Evolutionary conservation across 78 protist species (phyloP).

Genomic region (Dictyostelium firmibasis): DNA sequence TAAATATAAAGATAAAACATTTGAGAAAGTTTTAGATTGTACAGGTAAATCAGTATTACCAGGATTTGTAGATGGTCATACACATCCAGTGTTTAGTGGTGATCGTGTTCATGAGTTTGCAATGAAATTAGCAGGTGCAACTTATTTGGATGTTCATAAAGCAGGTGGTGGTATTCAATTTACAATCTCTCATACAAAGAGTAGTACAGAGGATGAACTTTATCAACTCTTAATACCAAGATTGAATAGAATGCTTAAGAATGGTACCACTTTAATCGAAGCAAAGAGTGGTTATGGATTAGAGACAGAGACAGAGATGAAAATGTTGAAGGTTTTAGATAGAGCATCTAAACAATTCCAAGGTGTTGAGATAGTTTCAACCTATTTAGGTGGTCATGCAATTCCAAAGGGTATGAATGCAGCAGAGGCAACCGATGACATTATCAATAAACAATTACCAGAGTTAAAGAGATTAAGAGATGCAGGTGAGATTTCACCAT

Average conservation of each 20-base stretch:
- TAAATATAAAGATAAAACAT: conserved; percentile 35
- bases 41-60: conserved; percentile 85
- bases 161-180: conserved; percentile 94
- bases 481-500: conserved; percentile 63
- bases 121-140: conserved; percentile 89
- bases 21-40: conserved; percentile 82
- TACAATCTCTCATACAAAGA: conserved; percentile 86
- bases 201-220: conserved; percentile 69
- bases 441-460: conserved; percentile 86
- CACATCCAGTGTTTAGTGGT: conserved; percentile 93
- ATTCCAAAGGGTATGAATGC: conserved; percentile 85
- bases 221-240: conserved; percentile 48
- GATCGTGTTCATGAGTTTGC: conserved; percentile 89
- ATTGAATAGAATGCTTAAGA: conserved; percentile 84
- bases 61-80: conserved; percentile 93
- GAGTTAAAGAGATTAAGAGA: conserved; percentile 44
- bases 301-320: conserved; percentile 90
- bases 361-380: conserved; percentile 78
- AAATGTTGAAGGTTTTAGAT: conserved; percentile 90
- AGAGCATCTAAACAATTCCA: conserved; percentile 16
- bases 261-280: conserved; percentile 90
- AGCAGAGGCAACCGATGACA: conserved; percentile 62
- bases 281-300: conserved; percentile 95
- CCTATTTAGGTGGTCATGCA: conserved; percentile 93
- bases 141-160: conserved; percentile 92